Percentiles rank a stretch among this genome's conserved stretches.
phyloP scores from a whole-genome alignment of 2,329 filamentous ascomycete species.

The Hymenoscyphus fraxineus region DNA sequence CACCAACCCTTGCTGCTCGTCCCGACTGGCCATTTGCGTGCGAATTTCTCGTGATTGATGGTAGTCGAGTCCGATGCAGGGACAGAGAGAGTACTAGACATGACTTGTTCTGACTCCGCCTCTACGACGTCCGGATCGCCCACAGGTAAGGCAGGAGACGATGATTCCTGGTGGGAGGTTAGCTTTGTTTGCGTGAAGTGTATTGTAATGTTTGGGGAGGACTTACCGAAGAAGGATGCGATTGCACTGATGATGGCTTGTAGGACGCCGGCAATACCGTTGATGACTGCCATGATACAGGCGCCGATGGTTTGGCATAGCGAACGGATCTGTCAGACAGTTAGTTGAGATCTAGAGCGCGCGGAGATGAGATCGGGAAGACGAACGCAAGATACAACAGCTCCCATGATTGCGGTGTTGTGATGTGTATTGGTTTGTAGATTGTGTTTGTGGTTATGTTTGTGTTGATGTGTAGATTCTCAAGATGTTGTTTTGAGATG shows the following conservation, averaged over 20 bases:
- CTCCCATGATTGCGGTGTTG: slow-evolving; percentile 34
- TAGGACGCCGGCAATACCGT: slow-evolving; percentile 45
- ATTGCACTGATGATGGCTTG: slow-evolving; percentile 34
- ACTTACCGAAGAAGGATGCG: slow-evolving; percentile 31
- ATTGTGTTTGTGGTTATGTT: neutral
- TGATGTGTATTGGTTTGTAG: slow-evolving; percentile 17
- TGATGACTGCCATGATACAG: slow-evolving; percentile 47
- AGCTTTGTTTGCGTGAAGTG: neutral
- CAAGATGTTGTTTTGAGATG: slow-evolving; percentile 14
- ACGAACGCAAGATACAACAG: slow-evolving; percentile 37
- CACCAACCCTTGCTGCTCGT: slow-evolving; percentile 2
- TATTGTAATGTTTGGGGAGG: neutral
- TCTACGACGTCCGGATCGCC: slow-evolving; percentile 23
- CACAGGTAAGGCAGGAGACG: slow-evolving; percentile 32
- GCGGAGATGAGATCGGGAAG: neutral
- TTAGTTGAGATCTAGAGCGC: slow-evolving; percentile 15
- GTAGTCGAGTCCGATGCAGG: slow-evolving; percentile 2
- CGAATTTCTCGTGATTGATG: neutral
- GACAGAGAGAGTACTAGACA: slow-evolving; percentile 12
- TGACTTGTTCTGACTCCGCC: slow-evolving; percentile 8
- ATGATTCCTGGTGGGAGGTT: slow-evolving; percentile 21
- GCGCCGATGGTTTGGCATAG: slow-evolving; percentile 35
- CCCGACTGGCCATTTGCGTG: neutral
- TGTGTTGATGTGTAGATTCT: neutral
- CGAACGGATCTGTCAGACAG: slow-evolving; percentile 28